Conservation (phyloP, 2,329 filamentous ascomycete species). For the Fusarium anguioides region DNA sequence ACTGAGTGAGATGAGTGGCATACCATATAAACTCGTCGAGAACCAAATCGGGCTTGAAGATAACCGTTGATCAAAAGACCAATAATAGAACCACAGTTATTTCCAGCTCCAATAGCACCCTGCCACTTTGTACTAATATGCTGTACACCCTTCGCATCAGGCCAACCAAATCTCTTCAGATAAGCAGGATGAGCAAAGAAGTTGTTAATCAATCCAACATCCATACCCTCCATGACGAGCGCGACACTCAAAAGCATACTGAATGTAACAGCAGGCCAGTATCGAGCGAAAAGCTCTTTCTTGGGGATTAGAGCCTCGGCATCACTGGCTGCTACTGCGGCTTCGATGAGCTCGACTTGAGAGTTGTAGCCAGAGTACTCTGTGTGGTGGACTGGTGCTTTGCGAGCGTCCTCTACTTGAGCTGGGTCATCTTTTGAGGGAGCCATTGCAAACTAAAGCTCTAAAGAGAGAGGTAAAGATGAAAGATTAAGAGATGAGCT, state of each 20-base stretch:
- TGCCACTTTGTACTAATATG: conserved; percentile 60
- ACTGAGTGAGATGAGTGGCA: not conserved
- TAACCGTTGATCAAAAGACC: conserved; percentile 62
- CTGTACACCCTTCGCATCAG: conserved; percentile 49
- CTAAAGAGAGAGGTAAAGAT: not conserved
- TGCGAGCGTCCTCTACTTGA: conserved; percentile 25
- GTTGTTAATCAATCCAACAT: conserved; percentile 54
- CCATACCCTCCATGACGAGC: conserved; percentile 56
- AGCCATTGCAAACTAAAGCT: conserved; percentile 19
- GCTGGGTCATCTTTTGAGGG: conserved; percentile 23
- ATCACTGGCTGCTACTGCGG: conserved; percentile 47
- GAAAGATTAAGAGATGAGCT: conserved; percentile 10
- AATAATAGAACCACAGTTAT: conserved; percentile 59
- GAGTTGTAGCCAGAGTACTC: conserved; percentile 42
- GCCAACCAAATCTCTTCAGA: conserved; percentile 55
- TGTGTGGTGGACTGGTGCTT: conserved; percentile 33
- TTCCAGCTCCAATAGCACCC: conserved; percentile 60
- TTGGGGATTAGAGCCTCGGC: conserved; percentile 45
- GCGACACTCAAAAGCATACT: conserved; percentile 49
- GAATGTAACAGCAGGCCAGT: conserved; percentile 46
- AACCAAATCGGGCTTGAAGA: conserved; percentile 59
- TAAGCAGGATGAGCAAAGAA: conserved; percentile 58
- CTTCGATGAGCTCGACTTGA: conserved; percentile 49
- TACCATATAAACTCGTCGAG: conserved; percentile 60
- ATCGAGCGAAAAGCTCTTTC: conserved; percentile 48